A percentile compares a stretch with the other conserved stretches of the same genome.
phyloP scores from a whole-genome alignment of 2,329 filamentous ascomycete genomes.

The Helotiales sp. region DNA sequence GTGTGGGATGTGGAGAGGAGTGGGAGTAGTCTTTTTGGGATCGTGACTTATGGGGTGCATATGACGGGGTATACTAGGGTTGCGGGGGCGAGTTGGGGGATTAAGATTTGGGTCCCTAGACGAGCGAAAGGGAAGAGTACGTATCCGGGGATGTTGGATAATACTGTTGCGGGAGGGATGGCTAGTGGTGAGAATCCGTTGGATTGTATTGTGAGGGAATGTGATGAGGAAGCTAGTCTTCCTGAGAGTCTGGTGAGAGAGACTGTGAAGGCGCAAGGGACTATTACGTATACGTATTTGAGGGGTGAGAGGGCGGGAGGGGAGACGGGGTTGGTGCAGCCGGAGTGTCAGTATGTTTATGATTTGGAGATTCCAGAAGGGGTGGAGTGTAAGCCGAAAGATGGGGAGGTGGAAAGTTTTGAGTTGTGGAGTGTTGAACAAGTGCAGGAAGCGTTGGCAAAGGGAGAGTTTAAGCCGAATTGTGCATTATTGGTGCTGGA shows the following conservation, averaged over 20 bases:
- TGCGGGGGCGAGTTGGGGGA: slow-evolving; percentile 46
- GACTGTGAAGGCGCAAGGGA: slow-evolving; percentile 60
- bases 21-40: slow-evolving; percentile 72
- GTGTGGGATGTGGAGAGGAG: slow-evolving; percentile 77
- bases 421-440: slow-evolving; percentile 75
- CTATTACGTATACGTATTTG: slow-evolving; percentile 82
- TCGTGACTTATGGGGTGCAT: slow-evolving; percentile 78
- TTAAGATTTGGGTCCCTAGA: slow-evolving; percentile 83
- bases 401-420: slow-evolving; percentile 88
- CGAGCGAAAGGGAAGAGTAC: slow-evolving; percentile 78
- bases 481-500: slow-evolving; percentile 82
- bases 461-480: slow-evolving; percentile 88
- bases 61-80: slow-evolving; percentile 70
- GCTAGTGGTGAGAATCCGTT: slow-evolving; percentile 78
- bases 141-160: slow-evolving; percentile 89
- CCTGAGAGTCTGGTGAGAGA: slow-evolving; percentile 67
- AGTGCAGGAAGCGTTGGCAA: slow-evolving; percentile 66
- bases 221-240: slow-evolving; percentile 84
- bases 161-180: slow-evolving; percentile 84
- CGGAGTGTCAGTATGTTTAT: slow-evolving; percentile 89
- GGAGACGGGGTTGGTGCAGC: slow-evolving; percentile 80
- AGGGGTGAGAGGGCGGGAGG: slow-evolving; percentile 75
- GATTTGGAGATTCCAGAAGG: slow-evolving; percentile 75
- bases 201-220: slow-evolving; percentile 82
- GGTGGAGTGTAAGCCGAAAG: slow-evolving; percentile 72